Evolutionary conservation across 2,329 filamentous ascomycete species (phyloP).

Genomic region (Hymenoscyphus fraxineus): DNA sequence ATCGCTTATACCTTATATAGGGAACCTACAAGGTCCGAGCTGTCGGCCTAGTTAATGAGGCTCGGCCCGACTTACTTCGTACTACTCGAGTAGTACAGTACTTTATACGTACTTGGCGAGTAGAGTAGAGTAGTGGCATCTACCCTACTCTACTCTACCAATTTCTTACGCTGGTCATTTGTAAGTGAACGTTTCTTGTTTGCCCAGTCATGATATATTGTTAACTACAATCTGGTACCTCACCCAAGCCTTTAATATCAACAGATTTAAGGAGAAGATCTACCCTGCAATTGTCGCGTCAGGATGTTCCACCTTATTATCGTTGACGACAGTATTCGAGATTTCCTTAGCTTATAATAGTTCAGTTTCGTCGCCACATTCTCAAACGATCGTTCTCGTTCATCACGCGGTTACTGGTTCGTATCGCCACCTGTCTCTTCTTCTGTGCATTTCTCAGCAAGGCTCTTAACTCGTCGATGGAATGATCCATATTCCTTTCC

Average conservation of each 20-base stretch:
- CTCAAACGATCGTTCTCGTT: neutral
- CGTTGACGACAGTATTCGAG: neutral
- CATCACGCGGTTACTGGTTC: neutral
- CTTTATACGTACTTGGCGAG: conserved; percentile 12
- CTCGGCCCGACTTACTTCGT: too few species aligned
- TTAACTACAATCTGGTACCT: conserved; percentile 8
- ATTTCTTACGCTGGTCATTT: too few species aligned
- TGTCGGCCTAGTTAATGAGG: too few species aligned
- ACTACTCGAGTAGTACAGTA: too few species aligned
- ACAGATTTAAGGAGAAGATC: conserved; percentile 14
- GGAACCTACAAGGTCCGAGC: too few species aligned
- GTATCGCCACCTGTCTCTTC: neutral
- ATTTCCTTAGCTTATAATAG: neutral
- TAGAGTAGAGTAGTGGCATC: conserved; percentile 11
- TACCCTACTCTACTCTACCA: too few species aligned
- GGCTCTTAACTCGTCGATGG: conserved; percentile 7
- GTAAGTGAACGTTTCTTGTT: too few species aligned
- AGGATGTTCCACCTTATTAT: neutral
- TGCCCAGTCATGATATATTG: conserved; percentile 9
- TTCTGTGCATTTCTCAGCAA: neutral
- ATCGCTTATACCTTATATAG: too few species aligned
- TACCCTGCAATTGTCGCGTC: conserved; percentile 4
- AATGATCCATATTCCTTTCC: conserved; percentile 12
- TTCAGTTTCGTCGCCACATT: neutral
- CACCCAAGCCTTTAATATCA: conserved; percentile 10